Conservation (phyloP, 495 filamentous ascomycete species). For the Terfezia claveryi region DNA sequence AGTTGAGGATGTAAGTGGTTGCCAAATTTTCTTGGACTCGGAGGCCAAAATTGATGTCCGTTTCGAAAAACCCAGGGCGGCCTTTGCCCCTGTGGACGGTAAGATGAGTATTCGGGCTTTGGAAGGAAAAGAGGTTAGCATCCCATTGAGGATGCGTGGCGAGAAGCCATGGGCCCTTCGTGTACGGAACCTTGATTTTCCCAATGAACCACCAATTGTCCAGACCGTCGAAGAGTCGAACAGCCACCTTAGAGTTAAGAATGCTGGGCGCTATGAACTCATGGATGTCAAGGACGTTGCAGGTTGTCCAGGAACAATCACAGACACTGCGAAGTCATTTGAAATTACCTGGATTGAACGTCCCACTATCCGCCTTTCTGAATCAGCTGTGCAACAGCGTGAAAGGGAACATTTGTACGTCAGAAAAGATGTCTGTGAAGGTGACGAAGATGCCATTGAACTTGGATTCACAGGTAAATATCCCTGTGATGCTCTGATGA, state of each 20-base stretch:
- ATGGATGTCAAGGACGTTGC: constrained; percentile 43
- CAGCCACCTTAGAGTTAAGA: constrained; percentile 39
- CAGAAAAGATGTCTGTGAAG: constrained; percentile 76
- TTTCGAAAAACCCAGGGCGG: constrained; percentile 61
- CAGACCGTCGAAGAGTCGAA: constrained; percentile 37
- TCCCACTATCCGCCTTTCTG: constrained; percentile 45
- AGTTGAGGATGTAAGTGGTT: constrained; percentile 65
- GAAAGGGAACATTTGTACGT: constrained; percentile 28
- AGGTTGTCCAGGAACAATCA: constrained; percentile 59
- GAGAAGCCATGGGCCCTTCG: constrained; percentile 59
- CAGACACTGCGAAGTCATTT: constrained; percentile 48
- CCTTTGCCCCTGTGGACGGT: constrained; percentile 63
- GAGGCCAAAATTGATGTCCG: constrained; percentile 65
- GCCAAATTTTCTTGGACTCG: constrained; percentile 61
- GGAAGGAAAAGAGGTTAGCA: constrained; percentile 45
- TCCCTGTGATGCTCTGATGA: constrained; percentile 32
- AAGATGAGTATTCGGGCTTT: constrained; percentile 48
- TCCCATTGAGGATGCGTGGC: constrained; percentile 68
- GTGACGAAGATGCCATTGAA: constrained; percentile 74
- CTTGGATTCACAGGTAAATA: constrained; percentile 49
- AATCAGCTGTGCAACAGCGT: constrained; percentile 33
- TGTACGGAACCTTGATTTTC: constrained; percentile 39
- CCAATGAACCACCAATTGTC: constrained; percentile 22
- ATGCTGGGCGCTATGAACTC: constrained; percentile 57
- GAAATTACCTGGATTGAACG: constrained; percentile 64